These are phyloP conservation scores for Kernera saxatilis DNA, from an alignment of 345 rosid species.

Conservation along the genomic window DNA sequence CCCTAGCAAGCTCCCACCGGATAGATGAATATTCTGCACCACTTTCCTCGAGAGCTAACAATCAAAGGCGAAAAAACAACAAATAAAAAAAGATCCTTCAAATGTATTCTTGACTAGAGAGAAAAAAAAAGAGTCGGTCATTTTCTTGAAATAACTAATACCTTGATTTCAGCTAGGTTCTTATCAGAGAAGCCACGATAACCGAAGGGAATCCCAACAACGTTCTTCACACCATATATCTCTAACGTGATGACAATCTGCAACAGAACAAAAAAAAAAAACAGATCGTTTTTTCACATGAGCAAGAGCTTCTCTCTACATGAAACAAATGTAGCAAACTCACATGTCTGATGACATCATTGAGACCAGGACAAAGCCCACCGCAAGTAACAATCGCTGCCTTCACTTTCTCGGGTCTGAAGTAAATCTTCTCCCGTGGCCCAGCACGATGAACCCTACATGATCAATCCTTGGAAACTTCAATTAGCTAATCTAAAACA, in stretches of 20 bases:
- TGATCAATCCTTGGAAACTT: not conserved
- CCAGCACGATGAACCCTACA: slow-evolving; percentile 92
- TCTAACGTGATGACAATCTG: slow-evolving; percentile 84
- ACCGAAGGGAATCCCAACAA: slow-evolving; percentile 85
- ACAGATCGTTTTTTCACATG: not conserved
- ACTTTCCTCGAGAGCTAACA: slow-evolving; percentile 75
- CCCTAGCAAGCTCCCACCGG: slow-evolving; percentile 87
- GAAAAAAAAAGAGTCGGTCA: not conserved
- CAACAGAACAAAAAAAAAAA: not conserved
- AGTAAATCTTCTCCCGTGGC: slow-evolving; percentile 78
- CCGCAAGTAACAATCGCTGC: slow-evolving; percentile 93
- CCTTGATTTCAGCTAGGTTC: slow-evolving; percentile 61
- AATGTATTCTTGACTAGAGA: not conserved
- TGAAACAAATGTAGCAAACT: slow-evolving; percentile 6
- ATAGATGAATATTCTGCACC: slow-evolving; percentile 83
- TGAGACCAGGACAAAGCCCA: slow-evolving; percentile 94
- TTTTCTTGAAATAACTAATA: slow-evolving; percentile 20
- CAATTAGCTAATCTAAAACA: not conserved
- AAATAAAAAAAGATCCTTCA: not conserved
- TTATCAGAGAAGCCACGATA: slow-evolving; percentile 73
- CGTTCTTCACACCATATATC: slow-evolving; percentile 78
- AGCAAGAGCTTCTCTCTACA: not conserved
- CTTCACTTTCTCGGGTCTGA: slow-evolving; percentile 80
- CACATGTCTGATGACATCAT: slow-evolving; percentile 89
- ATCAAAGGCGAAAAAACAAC: slow-evolving; percentile 4